A percentile compares a stretch with the other conserved stretches of the same genome.
These are phyloP conservation scores for Aureobasidium leucospermi DNA, from an alignment of 2,329 filamentous ascomycete genomes.

Conservation along the genomic window DNA sequence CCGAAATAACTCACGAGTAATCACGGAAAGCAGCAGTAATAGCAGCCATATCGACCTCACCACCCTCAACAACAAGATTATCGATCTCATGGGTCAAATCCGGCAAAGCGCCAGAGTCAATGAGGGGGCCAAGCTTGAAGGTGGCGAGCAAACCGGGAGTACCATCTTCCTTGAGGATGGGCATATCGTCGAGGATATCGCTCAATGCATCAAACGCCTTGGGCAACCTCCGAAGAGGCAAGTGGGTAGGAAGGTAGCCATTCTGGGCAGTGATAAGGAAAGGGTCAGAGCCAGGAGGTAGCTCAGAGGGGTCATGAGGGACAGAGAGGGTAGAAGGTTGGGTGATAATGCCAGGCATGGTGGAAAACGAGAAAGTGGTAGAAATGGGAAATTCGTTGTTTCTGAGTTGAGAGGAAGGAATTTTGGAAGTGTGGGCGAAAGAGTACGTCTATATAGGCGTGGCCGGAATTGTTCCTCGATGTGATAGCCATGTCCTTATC, in stretches of 20 bases:
- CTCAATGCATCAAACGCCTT: conserved; percentile 65
- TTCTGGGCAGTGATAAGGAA: conserved; percentile 73
- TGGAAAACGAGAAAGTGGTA: background rate
- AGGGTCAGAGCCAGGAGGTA: conserved; percentile 49
- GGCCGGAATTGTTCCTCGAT: background rate
- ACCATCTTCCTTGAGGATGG: conserved; percentile 67
- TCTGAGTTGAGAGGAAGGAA: conserved; percentile 1
- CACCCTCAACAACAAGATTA: conserved; percentile 47
- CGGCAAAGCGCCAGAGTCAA: conserved; percentile 57
- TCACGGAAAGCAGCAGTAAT: conserved; percentile 86
- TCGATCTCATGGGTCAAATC: conserved; percentile 64
- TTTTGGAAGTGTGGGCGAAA: background rate
- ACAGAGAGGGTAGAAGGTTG: conserved; percentile 40
- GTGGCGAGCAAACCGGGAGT: conserved; percentile 69
- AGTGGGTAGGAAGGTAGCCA: conserved; percentile 62
- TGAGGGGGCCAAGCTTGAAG: conserved; percentile 66
- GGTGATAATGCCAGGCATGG: conserved; percentile 10
- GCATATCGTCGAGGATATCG: conserved; percentile 67
- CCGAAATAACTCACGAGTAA: conserved; percentile 49
- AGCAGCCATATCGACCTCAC: conserved; percentile 62
- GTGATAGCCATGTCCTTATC: too few species aligned
- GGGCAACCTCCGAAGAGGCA: conserved; percentile 52
- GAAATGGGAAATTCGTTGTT: background rate
- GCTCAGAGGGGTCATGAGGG: conserved; percentile 55
- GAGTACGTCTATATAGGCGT: background rate